Percentiles rank a stretch among this genome's conserved stretches.
These are phyloP conservation scores for Turnera subulata DNA, from an alignment of 345 rosid species.

Conservation along the genomic window DNA sequence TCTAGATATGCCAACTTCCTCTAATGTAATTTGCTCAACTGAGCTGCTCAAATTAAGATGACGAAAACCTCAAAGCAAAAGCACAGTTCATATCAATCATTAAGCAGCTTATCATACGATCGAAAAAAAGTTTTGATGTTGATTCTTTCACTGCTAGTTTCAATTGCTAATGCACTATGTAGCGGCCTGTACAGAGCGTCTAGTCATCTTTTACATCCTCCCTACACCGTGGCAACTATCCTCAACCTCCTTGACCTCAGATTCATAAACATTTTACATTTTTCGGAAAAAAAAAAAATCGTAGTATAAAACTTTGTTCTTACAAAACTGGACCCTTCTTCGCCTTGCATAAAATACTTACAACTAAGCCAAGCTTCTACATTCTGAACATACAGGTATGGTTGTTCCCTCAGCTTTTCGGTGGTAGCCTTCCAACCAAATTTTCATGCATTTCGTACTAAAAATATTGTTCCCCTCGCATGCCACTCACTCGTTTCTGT, in stretches of 20 bases:
- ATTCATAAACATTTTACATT: slow-evolving; percentile 20
- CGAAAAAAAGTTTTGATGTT: no score
- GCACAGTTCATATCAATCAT: no score
- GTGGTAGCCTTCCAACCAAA: not conserved
- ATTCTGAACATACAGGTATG: slow-evolving; percentile 3
- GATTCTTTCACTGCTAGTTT: no score
- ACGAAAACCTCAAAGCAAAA: no score
- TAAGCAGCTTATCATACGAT: no score
- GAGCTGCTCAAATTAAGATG: no score
- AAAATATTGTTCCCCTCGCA: slow-evolving; percentile 1
- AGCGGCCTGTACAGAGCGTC: slow-evolving; percentile 33
- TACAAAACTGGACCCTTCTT: slow-evolving; percentile 34
- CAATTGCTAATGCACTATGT: slow-evolving; percentile 21
- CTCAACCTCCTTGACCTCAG: slow-evolving; percentile 11
- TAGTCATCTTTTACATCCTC: slow-evolving; percentile 15
- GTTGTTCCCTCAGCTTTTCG: slow-evolving; percentile 4
- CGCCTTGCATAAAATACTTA: not conserved
- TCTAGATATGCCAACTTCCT: no score
- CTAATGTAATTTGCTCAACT: no score
- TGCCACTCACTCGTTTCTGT: slow-evolving; percentile 33
- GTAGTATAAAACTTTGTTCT: slow-evolving; percentile 9
- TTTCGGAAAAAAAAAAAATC: slow-evolving; percentile 20
- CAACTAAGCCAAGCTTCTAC: slow-evolving; percentile 21
- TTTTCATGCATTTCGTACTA: slow-evolving; percentile 2
- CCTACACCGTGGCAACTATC: slow-evolving; percentile 7